Conservation (phyloP, 2,329 filamentous ascomycete species). For the Aspergillus pseudoterreus region DNA sequence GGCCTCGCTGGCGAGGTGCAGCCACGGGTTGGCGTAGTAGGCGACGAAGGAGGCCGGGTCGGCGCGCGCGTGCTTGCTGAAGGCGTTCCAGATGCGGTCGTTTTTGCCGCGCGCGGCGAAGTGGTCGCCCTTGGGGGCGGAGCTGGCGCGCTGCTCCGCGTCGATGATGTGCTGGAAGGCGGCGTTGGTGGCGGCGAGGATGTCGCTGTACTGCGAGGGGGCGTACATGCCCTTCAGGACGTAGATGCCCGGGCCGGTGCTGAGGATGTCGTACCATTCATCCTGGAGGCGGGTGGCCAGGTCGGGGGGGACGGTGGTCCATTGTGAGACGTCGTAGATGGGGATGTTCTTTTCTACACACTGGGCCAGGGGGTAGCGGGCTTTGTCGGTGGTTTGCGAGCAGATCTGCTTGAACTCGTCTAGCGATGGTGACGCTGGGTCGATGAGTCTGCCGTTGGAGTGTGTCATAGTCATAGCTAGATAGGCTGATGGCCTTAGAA, state of each 20-base stretch:
- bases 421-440: constrained; percentile 23
- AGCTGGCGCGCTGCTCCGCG: constrained; percentile 36
- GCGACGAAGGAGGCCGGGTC: constrained; percentile 52
- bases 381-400: constrained; percentile 33
- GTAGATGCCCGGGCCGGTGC: constrained; percentile 57
- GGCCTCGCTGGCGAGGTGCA: constrained; percentile 49
- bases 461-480: constrained; percentile 5
- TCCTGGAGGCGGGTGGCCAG: constrained; percentile 49
- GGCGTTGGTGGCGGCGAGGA: constrained; percentile 47
- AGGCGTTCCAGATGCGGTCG: constrained; percentile 63
- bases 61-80: constrained; percentile 56
- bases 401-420: constrained; percentile 45
- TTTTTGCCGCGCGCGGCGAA: constrained; percentile 57
- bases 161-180: constrained; percentile 50
- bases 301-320: constrained; percentile 25
- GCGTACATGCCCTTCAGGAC: constrained; percentile 53
- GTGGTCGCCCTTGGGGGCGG: constrained; percentile 53
- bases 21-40: constrained; percentile 61
- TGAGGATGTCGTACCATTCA: constrained; percentile 58
- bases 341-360: constrained; percentile 51
- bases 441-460: constrained; percentile 18
- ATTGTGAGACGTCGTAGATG: constrained; percentile 50
- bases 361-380: constrained; percentile 48
- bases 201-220: constrained; percentile 26
- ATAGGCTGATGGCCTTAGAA: background rate